Conservation (phyloP, 1,139 yeast genomes). For the Geotrichum phurueaensis region DNA sequence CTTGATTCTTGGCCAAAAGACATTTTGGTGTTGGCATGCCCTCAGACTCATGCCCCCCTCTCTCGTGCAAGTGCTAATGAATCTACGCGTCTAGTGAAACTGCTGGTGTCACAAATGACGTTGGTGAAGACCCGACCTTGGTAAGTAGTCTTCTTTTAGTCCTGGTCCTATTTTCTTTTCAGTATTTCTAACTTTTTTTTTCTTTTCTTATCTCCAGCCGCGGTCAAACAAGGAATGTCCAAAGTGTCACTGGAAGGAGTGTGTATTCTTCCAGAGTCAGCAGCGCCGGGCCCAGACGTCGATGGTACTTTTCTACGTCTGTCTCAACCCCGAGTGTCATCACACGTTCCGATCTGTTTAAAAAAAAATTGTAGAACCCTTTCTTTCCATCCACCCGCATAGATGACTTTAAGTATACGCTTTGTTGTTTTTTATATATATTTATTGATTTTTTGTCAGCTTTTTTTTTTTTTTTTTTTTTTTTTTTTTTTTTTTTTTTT, state of each 20-base stretch:
- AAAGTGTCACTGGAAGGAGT: constrained; percentile 75
- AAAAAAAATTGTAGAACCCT: background rate
- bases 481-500: background rate
- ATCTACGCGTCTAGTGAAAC: constrained; percentile 52
- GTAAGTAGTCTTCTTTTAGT: constrained; percentile 18
- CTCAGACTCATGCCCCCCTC: too few species aligned
- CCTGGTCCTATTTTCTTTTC: background rate
- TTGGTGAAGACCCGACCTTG: constrained; percentile 91
- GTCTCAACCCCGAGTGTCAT: constrained; percentile 61
- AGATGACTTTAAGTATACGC: background rate
- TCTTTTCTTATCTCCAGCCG: constrained; percentile 40
- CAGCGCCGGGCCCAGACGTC: constrained; percentile 92
- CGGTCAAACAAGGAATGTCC: constrained; percentile 93
- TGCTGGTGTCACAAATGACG: constrained; percentile 96
- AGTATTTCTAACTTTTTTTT: background rate
- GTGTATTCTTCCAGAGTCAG: constrained; percentile 95
- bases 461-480: background rate
- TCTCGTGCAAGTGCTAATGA: background rate
- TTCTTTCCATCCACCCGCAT: background rate
- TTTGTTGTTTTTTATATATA: background rate
- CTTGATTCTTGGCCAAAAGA: too few species aligned
- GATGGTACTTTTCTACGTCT: constrained; percentile 74
- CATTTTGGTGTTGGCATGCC: too few species aligned
- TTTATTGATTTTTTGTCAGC: background rate
- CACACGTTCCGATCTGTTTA: constrained; percentile 46